Conservation (phyloP, 2,329 filamentous ascomycete genomes). For the Remersonia thermophila region DNA sequence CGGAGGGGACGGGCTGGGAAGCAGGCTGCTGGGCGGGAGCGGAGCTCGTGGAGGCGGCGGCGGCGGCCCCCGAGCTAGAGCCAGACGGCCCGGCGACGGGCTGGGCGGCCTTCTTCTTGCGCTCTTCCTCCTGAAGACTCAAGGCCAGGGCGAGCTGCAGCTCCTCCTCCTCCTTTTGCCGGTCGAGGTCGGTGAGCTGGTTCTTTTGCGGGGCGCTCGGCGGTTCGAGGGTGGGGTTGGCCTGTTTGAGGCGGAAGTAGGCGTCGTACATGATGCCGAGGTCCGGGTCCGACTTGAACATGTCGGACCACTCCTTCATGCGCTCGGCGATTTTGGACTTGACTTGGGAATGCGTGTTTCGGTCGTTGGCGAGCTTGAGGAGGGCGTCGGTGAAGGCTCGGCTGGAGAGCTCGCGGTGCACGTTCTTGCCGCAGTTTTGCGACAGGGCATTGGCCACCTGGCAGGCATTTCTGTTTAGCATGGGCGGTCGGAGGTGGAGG, state of each 20-base stretch:
- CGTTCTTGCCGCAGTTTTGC: conserved; percentile 76
- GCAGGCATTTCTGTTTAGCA: not conserved
- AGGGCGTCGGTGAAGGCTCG: conserved; percentile 91
- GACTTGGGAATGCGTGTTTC: conserved; percentile 92
- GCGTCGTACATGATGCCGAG: conserved; percentile 96
- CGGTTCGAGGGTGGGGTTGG: conserved; percentile 78
- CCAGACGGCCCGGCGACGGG: conserved; percentile 25
- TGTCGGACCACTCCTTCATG: conserved; percentile 92
- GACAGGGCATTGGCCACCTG: conserved; percentile 81
- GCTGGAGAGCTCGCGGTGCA: conserved; percentile 82
- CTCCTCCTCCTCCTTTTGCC: conserved; percentile 93
- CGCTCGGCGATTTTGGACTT: conserved; percentile 94
- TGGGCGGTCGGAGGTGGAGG: too few relatives aligned
- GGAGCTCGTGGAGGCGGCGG: conserved; percentile 25
- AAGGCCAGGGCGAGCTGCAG: conserved; percentile 90
- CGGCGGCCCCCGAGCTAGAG: conserved; percentile 16
- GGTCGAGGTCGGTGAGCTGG: conserved; percentile 76
- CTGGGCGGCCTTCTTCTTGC: conserved; percentile 37
- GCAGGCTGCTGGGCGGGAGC: conserved; percentile 23
- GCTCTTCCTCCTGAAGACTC: conserved; percentile 77
- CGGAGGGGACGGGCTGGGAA: conserved; percentile 53
- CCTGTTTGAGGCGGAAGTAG: conserved; percentile 71
- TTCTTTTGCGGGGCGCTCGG: conserved; percentile 91
- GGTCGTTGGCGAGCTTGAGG: conserved; percentile 78
- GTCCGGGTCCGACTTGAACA: conserved; percentile 82